Evolutionary conservation across 805 yeast species (phyloP).

Genomic region (Barnettozyma salicaria): DNA sequence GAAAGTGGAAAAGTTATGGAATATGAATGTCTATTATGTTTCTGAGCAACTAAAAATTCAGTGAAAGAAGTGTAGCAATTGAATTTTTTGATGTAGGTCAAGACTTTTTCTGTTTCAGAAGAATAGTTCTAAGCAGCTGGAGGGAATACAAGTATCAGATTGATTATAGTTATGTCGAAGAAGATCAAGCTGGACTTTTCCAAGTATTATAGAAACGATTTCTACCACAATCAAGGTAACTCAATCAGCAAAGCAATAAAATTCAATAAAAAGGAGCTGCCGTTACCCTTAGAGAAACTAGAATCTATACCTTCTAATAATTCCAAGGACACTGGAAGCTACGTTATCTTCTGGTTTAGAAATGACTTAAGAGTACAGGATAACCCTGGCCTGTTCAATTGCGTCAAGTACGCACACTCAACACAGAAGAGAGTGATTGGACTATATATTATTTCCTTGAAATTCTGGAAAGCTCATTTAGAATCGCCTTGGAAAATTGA

Average conservation of each 20-base stretch:
- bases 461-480: conserved; percentile 37
- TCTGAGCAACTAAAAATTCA: too few species aligned
- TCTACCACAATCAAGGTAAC: conserved; percentile 6
- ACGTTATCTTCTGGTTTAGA: conserved; percentile 41
- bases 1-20: too few species aligned
- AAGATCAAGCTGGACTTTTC: conserved; percentile 16
- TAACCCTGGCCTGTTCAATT: conserved; percentile 36
- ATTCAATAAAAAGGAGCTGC: conserved; percentile 10
- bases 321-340: conserved; percentile 6
- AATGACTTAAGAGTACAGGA: conserved; percentile 42
- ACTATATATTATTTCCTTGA: conserved; percentile 36
- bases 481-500: conserved; percentile 38
- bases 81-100: too few species aligned
- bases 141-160: too few species aligned
- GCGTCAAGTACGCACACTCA: conserved; percentile 30
- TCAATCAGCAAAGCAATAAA: conserved; percentile 10
- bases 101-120: too few species aligned
- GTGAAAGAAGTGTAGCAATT: too few species aligned
- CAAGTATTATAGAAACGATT: conserved; percentile 10
- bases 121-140: too few species aligned
- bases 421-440: conserved; percentile 33
- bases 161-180: conserved; percentile 18
- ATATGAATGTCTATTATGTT: too few species aligned
- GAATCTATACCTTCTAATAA: conserved; percentile 1
- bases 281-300: conserved; percentile 11